Conservation (phyloP, 305 asterid genomes). For the Fraxinus paxiana region DNA sequence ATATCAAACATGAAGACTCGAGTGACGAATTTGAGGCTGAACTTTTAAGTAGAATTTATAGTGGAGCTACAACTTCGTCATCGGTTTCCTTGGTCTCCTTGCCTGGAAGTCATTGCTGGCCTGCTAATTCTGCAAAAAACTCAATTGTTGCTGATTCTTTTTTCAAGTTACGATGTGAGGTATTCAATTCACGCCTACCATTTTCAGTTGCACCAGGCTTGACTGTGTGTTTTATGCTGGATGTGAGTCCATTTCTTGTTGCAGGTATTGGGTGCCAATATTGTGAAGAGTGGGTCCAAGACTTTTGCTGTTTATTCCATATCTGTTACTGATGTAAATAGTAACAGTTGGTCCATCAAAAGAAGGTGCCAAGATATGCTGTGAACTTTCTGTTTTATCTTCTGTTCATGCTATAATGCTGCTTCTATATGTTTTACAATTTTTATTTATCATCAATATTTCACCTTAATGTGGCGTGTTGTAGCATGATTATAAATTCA, state of each 20-base stretch:
- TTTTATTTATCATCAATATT: not conserved
- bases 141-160: constrained; percentile 64
- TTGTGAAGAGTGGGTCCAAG: constrained; percentile 91
- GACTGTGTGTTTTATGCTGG: constrained; percentile 23
- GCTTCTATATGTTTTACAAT: not conserved
- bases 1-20: constrained; percentile 47
- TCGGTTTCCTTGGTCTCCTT: constrained; percentile 56
- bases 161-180: constrained; percentile 90
- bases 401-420: constrained; percentile 14
- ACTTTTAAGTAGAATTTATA: constrained; percentile 48
- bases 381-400: constrained; percentile 11
- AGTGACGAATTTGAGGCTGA: constrained; percentile 82
- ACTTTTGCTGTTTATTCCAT: constrained; percentile 83
- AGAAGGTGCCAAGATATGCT: constrained; percentile 59
- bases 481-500: not conserved
- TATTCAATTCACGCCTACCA: constrained; percentile 28
- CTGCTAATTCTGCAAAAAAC: constrained; percentile 54
- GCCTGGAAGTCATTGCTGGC: constrained; percentile 55
- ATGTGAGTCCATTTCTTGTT: constrained; percentile 24
- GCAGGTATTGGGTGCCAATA: constrained; percentile 88
- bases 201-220: constrained; percentile 23
- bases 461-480: constrained; percentile 1
- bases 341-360: constrained; percentile 92
- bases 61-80: constrained; percentile 71
- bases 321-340: constrained; percentile 74